A percentile compares a stretch with the other conserved stretches of the same genome.
Evolutionary conservation across 1,284 basidiomycete species (phyloP).

Genomic region (Malassezia japonica): DNA sequence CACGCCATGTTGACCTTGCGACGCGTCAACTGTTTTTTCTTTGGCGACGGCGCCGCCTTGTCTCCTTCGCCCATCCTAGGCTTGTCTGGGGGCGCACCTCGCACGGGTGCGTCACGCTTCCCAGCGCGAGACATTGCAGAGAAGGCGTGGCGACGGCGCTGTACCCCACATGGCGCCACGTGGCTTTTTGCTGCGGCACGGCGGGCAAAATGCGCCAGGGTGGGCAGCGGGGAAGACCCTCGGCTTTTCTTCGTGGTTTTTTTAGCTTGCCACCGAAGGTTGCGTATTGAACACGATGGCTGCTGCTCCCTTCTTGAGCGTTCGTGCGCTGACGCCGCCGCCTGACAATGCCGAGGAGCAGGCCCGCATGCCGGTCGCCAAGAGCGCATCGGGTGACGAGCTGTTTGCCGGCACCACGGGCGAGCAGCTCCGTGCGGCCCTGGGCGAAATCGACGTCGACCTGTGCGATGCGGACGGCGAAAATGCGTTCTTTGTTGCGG

Average conservation of each 20-base stretch:
- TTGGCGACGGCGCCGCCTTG: not conserved
- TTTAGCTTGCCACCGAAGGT: not conserved
- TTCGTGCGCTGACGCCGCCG: conserved; percentile 15
- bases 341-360: conserved; percentile 10
- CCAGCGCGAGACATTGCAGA: not conserved
- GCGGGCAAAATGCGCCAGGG: too few species aligned
- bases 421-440: conserved; percentile 30
- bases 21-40: conserved; percentile 29
- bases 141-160: not conserved
- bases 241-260: not conserved
- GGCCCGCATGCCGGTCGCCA: conserved; percentile 2
- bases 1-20: conserved; percentile 57
- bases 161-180: not conserved
- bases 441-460: conserved; percentile 47
- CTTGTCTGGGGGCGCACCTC: not conserved
- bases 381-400: conserved; percentile 13
- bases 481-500: conserved; percentile 89
- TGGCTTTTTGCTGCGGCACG: not conserved
- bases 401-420: conserved; percentile 35
- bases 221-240: not conserved
- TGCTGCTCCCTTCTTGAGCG: not conserved
- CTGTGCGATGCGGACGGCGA: conserved; percentile 61
- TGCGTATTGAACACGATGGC: not conserved
- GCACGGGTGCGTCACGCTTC: conserved; percentile 1
- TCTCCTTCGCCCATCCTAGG: not conserved